Percentiles rank a stretch among this genome's conserved stretches.
phyloP scores from a whole-genome alignment of 208 protist genomes.

The Wallacemonas rigidus region DNA sequence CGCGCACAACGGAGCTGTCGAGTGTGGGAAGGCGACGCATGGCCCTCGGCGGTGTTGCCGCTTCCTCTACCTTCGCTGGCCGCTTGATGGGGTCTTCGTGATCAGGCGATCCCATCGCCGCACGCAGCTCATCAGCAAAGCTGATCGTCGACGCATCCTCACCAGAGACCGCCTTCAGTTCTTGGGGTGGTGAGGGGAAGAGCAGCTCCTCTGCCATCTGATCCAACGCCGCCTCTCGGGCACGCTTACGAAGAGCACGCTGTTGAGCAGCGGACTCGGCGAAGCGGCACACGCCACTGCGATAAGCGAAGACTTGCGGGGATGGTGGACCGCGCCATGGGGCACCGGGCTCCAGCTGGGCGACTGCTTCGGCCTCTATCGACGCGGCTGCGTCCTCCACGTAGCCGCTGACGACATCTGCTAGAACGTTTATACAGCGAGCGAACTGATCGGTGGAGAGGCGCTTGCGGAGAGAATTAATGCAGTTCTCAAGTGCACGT shows the following conservation, averaged over 20 bases:
- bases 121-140: conserved; percentile 25
- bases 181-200: conserved; percentile 17
- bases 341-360: conserved; percentile 19
- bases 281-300: conserved; percentile 27
- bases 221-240: conserved; percentile 22
- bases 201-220: conserved; percentile 33
- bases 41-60: background rate
- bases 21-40: background rate
- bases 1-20: conserved; percentile 14
- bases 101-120: conserved; percentile 25
- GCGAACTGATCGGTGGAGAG: conserved; percentile 31
- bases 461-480: conserved; percentile 16
- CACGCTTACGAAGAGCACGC: conserved; percentile 22
- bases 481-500: background rate
- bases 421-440: conserved; percentile 44
- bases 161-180: background rate
- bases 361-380: conserved; percentile 10
- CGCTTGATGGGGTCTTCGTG: background rate
- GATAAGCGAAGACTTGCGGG: background rate
- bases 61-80: background rate
- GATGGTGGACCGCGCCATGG: conserved; percentile 6
- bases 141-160: background rate
- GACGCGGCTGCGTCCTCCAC: conserved; percentile 29
- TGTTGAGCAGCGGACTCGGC: conserved; percentile 20
- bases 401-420: conserved; percentile 44